Evolutionary conservation across 1,284 basidiomycete species (phyloP), one percentile per base, ranked within the genome.

Genomic region (Marasmius sp.): DNA sequence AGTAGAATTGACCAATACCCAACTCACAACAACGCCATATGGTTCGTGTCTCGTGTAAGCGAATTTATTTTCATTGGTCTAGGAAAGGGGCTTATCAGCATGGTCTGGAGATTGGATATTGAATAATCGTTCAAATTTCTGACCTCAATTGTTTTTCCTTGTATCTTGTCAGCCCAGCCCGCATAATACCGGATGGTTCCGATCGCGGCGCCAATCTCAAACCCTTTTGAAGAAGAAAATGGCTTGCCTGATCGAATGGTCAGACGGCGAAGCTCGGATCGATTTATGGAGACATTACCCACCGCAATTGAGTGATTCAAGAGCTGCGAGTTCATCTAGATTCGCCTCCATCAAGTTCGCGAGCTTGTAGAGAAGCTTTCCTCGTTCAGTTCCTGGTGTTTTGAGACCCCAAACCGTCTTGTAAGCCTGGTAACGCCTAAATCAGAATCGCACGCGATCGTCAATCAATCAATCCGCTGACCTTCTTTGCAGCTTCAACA

Each of bases 91-190:
- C 27, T 27, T 2, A 33, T 43, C 27, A 58, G 6, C 20, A 16
- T 52, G 16, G 36, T 22, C 14, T 12, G 7, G 9, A 33, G 9
- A 10, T 22, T 33, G 5, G 8, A 18, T 1, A 27, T 27, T 22
- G 11, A 33, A 16, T 38, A 52, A 34, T 8, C 22, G 37, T 18
- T 22, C 0, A 8, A 10, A 2, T 14, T n/a, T 58, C 70, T 47
- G 12, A 77, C 68, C 71, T 86, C 82, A 70, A 91, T 87, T 63
- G 82, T 80, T 74, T 89, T 85, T 47, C 92, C 92, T 60, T 84
- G 79, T 67, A 89, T 81, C 81, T 93, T 93, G 81, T 93, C 92
- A 6, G 83, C 82, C 83, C 83, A 85, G 51, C 83, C 83, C 45
- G 78, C 78, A 61, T 83, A 85, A 70, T 85, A 85, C 58, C 87